Evolutionary conservation across 768 basidiomycete species (phyloP), one percentile per base, ranked within the genome.

Genomic region (Gautieria morchelliformis): DNA sequence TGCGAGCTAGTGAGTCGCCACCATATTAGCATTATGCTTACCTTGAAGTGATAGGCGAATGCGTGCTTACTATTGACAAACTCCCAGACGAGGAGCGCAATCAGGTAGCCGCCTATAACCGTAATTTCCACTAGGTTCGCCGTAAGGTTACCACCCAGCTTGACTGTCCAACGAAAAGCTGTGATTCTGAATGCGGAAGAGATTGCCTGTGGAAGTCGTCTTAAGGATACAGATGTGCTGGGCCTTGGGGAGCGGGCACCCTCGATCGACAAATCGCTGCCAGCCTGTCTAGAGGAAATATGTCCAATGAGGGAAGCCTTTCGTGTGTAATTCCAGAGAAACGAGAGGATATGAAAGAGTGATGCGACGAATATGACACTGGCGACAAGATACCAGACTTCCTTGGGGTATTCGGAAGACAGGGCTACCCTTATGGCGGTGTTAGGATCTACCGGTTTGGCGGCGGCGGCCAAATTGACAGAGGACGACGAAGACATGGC

Each of bases 161-260:
- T 71, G 37, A 82, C 58, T 4, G 72, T 74, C 64, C 69, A 71
- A 14, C 81, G 76, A 63, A 81, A 82, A 7, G 74, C 73, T 19
- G 76, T 56, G 20, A 80, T 75, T 20, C 75, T 73, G 65, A 80
- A 81, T 7, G 65, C 66, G 12, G 78, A 72, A 35, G 71, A 64
- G 20, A 71, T 30, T 1, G 74, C 77, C n/a, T 63, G 59, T 0
- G 73, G 71, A 10, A 75, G 56, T 30, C 72, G 69, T 32, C 69
- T 62, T 61, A 63, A 62, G 15, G 68, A 70, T 3, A 63, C 47
- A 35, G 46, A 49, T 17, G 20, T n/a, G 3, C 19, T 46, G 10
- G 47, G 15, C n/a, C 33, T 37, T 8, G 37, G 19, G 20, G 49
- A n/a, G 14, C 41, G 48, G 35, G 63, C 65, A 5, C 46, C 44